Percentiles rank a stretch among this genome's conserved stretches.
Evolutionary conservation across 2,329 filamentous ascomycete genomes (phyloP).

Genomic region (Ophiostoma ulmi): DNA sequence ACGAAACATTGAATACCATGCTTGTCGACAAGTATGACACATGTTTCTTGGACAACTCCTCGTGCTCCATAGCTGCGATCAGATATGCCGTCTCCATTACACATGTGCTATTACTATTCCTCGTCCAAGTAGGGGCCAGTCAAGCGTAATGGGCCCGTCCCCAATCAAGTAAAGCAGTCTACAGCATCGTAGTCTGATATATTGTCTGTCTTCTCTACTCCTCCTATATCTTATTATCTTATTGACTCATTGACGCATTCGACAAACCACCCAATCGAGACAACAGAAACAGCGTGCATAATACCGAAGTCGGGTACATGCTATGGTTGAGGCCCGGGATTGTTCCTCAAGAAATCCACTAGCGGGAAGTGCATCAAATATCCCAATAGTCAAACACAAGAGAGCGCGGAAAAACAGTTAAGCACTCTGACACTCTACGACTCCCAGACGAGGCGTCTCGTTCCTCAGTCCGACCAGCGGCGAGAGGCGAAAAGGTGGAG

Average conservation of each 20-base stretch:
- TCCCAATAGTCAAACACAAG: background rate
- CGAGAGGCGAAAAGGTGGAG: slow-evolving; percentile 14
- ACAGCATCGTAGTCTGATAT: background rate
- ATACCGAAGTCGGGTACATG: background rate
- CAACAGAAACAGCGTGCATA: background rate
- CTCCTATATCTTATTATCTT: background rate
- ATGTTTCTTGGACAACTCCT: slow-evolving; percentile 3
- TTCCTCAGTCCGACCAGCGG: slow-evolving; percentile 10
- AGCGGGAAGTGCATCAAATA: background rate
- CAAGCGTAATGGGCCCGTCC: background rate
- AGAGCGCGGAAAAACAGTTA: background rate
- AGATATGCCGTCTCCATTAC: slow-evolving; percentile 8
- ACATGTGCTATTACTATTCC: background rate
- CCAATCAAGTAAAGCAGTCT: background rate
- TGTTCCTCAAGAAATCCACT: background rate
- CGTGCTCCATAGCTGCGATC: background rate
- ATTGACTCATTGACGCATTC: background rate
- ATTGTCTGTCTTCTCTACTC: background rate
- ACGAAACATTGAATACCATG: background rate
- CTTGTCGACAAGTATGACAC: background rate
- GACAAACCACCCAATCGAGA: background rate
- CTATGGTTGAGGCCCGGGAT: background rate
- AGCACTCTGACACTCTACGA: background rate
- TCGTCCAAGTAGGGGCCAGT: background rate
- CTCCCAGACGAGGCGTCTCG: slow-evolving; percentile 3